These are phyloP conservation scores for Dissophora globulifera DNA, from an alignment of 192 early-diverging fungal species.

Conservation along the genomic window DNA sequence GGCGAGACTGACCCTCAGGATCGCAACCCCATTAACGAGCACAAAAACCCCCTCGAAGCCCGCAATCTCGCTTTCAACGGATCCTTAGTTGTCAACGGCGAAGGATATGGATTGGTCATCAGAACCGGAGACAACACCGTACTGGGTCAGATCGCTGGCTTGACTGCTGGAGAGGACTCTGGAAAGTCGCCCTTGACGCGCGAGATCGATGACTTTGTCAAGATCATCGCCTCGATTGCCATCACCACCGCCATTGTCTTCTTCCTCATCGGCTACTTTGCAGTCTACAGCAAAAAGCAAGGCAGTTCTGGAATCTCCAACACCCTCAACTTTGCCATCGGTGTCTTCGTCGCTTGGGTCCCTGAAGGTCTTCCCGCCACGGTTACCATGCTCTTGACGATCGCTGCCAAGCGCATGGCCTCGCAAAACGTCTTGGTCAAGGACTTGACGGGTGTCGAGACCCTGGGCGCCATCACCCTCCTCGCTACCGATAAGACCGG, in stretches of 20 bases:
- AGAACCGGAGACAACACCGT: slow-evolving; percentile 94
- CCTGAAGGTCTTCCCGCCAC: slow-evolving; percentile 95
- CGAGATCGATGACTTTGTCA: slow-evolving; percentile 87
- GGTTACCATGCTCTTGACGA: slow-evolving; percentile 92
- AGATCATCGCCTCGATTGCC: slow-evolving; percentile 86
- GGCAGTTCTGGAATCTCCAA: slow-evolving; percentile 58
- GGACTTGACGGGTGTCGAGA: slow-evolving; percentile 96
- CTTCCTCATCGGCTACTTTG: slow-evolving; percentile 79
- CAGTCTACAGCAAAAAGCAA: slow-evolving; percentile 62
- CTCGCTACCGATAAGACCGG: slow-evolving; percentile 98
- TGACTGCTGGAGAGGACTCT: slow-evolving; percentile 85
- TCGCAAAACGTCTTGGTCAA: slow-evolving; percentile 91
- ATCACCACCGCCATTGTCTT: slow-evolving; percentile 81
- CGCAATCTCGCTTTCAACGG: slow-evolving; percentile 93
- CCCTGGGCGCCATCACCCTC: slow-evolving; percentile 95
- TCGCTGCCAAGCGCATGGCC: slow-evolving; percentile 97
- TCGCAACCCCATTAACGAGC: slow-evolving; percentile 69
- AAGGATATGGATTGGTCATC: slow-evolving; percentile 93
- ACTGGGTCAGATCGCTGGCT: slow-evolving; percentile 92
- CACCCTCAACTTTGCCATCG: slow-evolving; percentile 92
- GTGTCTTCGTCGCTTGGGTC: slow-evolving; percentile 88
- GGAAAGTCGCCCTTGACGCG: slow-evolving; percentile 75
- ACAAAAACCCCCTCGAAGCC: slow-evolving; percentile 90
- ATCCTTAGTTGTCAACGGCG: slow-evolving; percentile 85
- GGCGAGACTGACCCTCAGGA: slow-evolving; percentile 97